Conservation (phyloP, 495 filamentous ascomycete genomes). For the Podospora comata region DNA sequence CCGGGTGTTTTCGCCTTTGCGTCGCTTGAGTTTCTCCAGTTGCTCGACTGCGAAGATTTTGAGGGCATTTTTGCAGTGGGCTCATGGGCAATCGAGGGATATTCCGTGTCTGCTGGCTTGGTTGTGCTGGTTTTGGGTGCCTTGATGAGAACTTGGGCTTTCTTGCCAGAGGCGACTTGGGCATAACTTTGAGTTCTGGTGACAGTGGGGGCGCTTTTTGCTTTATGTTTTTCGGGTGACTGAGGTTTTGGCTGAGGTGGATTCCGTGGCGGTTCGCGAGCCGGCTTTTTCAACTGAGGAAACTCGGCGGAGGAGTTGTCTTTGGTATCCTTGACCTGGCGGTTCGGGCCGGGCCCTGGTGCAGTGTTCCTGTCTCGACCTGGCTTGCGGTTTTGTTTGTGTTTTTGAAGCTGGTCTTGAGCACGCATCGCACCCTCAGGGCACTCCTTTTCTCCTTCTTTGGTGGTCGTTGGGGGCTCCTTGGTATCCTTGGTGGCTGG, state of each 20-base stretch:
- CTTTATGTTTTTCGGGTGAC: background rate
- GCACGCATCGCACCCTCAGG: background rate
- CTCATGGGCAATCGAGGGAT: background rate
- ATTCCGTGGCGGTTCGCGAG: background rate
- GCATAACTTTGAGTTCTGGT: conserved; percentile 8
- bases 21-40: background rate
- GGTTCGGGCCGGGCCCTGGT: background rate
- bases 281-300: background rate
- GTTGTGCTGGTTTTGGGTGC: background rate
- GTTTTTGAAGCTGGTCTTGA: background rate
- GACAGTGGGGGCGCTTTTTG: background rate
- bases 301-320: conserved; percentile 1
- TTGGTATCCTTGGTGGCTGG: background rate
- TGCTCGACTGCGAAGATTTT: background rate
- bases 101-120: conserved; percentile 1
- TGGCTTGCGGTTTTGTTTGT: background rate
- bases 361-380: background rate
- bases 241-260: background rate
- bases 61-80: background rate
- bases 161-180: conserved; percentile 9
- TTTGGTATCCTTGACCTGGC: background rate
- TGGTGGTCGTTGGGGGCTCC: background rate
- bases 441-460: background rate
- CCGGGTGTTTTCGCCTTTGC: conserved; percentile 1
- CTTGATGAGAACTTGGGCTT: background rate